These are phyloP conservation scores for Rosellinia necatrix DNA, from an alignment of 2,329 filamentous ascomycete species.

Conservation along the genomic window DNA sequence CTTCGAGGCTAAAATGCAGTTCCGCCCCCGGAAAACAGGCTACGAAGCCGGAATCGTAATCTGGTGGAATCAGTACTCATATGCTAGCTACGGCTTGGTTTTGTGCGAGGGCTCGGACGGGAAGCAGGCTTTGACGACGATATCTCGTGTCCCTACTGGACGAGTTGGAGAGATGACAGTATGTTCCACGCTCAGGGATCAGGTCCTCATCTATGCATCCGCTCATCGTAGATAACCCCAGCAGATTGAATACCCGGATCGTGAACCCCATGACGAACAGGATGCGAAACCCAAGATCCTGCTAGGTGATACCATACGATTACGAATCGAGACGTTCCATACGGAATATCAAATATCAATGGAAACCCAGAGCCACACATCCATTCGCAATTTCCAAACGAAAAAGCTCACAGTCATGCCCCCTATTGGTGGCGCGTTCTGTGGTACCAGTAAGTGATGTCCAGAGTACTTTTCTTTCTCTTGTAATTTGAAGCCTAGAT, in stretches of 20 bases:
- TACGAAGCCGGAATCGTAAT: slow-evolving; percentile 59
- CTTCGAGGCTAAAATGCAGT: slow-evolving; percentile 51
- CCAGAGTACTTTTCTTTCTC: not conserved
- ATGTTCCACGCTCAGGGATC: not conserved
- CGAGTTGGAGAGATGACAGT: slow-evolving; percentile 31
- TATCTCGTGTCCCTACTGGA: slow-evolving; percentile 31
- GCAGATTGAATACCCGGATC: not conserved
- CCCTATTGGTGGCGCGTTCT: slow-evolving; percentile 39
- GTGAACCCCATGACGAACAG: not conserved
- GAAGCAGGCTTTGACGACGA: slow-evolving; percentile 19
- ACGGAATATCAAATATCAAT: slow-evolving; percentile 31
- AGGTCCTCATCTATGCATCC: too few species aligned
- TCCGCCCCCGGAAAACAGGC: slow-evolving; percentile 47
- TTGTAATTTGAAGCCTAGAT: too few species aligned
- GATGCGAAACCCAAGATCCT: not conserved
- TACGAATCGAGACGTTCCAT: slow-evolving; percentile 28
- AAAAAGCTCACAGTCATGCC: slow-evolving; percentile 36
- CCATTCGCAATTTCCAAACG: slow-evolving; percentile 19
- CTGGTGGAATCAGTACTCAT: slow-evolving; percentile 57
- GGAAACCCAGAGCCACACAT: not conserved
- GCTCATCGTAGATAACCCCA: not conserved
- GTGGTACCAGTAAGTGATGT: slow-evolving; percentile 31
- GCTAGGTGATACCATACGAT: slow-evolving; percentile 3
- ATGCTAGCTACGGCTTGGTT: slow-evolving; percentile 40
- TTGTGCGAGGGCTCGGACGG: slow-evolving; percentile 21